Base-by-base conservation (phyloP, 768 basidiomycete species). In the Amanita molliuscula region DNA sequence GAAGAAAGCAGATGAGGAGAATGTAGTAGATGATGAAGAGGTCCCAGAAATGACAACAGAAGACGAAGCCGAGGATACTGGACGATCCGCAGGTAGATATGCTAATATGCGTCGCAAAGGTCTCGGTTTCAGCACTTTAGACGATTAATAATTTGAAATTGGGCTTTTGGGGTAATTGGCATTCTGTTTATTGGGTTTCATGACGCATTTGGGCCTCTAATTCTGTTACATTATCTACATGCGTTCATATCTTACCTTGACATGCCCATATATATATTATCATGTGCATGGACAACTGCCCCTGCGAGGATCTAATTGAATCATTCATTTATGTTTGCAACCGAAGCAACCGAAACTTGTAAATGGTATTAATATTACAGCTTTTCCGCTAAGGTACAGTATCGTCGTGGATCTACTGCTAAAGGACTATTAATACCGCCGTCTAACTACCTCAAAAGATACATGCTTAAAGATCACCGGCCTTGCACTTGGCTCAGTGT, bases 61-160 rank as follows among this genome's bases (percentile, higher is more conserved):
- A 56, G 88, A 92, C 49, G 87, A 90, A 60, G 77, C 81, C 50
- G 83, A 82, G 55, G 85, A 88, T 53, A 75, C 72, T 36, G 70
- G 65, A 49, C 74, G 61, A 61, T 76, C 77, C 47, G 84, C 78
- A 9, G 88, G 88, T 29, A 72, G 88, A 44, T 87, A 88, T 65
- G 80, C 88, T 21, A 70, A 71, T 58, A 66, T 69, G 57, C 67
- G 74, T 57, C 61, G 73, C 63, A 77, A 75, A 65, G 75, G 70
- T 31, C 60, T 71, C 41, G 64, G 67, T 28, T 71, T 73, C 50
- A 68, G 67, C 40, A 56, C 65, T 45, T 58, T 71, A 53, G 71
- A 71, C 53, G 48, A 50, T 34, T 16, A 8, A n/a, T 50, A 40
- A 50, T 29, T 23, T 23, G 21, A 46, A 33, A 11, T 29, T 20